Evolutionary conservation across 768 basidiomycete species (phyloP), one percentile per base, ranked within the genome.

Genomic region (Macrolepiota albuminosa): DNA sequence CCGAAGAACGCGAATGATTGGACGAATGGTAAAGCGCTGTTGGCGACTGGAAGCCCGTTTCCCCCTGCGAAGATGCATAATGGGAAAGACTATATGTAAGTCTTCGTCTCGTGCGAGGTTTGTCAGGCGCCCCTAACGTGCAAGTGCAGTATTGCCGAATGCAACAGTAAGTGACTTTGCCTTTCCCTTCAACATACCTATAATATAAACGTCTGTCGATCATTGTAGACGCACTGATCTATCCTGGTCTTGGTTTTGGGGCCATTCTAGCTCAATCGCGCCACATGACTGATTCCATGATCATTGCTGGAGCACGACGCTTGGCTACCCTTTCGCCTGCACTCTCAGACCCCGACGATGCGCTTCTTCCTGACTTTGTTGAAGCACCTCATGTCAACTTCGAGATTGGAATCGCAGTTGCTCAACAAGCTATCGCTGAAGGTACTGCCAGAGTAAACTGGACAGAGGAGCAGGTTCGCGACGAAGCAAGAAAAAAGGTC

Each of bases 11-110:
- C 87, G 34, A 83, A 86, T 66, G 78, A 84, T 18, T 95, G 93
- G 93, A 89, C 91, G 3, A 72, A 83, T 2, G 92, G 91, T 3
- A 84, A 81, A 66, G 93, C 91, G 10, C 73, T 95, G 54, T 75
- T 94, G 54, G 91, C 92, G 1, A 93, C 89, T 11, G 93, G 93
- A 21, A 89, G 88, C 59, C 92, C 92, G 3, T 95, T 94, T 77
- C 84, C 83, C 8, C 84, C 84, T 31, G 87, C 86, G 34, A 82
- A 83, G 72, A 81, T 84, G 75, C 81, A 82, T 6, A 80, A 80
- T 57, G 84, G 88, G 49, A 85, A 84, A 71, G 78, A 85, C 42
- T 88, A 87, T 66, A 69, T 80, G 88, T 89, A 64, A 66, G 86
- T 73, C 7, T 26, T 53, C 42, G 21, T 31, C 13, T 29, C 36